Conservation (phyloP, 2,329 filamentous ascomycete genomes). For the Penicillium oxalicum region DNA sequence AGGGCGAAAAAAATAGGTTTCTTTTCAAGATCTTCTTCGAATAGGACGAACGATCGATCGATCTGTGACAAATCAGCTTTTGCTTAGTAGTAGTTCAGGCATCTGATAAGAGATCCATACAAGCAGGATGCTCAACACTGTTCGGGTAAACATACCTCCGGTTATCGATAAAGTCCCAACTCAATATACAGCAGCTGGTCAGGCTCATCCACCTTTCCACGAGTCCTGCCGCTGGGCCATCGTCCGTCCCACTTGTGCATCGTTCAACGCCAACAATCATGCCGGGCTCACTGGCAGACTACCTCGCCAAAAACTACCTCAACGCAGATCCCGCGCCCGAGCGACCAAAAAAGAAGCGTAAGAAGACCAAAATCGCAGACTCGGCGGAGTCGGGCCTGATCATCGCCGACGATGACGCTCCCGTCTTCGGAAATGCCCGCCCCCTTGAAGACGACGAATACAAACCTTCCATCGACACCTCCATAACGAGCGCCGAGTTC, state of each 20-base stretch:
- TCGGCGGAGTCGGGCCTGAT: conserved; percentile 38
- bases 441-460: conserved; percentile 34
- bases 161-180: conserved; percentile 14
- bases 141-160: conserved; percentile 22
- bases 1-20: too few species aligned
- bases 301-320: conserved; percentile 88
- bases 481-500: conserved; percentile 46
- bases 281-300: conserved; percentile 60
- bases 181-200: background rate
- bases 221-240: background rate
- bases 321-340: conserved; percentile 51
- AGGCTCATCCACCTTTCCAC: conserved; percentile 1
- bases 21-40: too few species aligned
- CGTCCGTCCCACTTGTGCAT: background rate
- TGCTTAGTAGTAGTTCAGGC: too few species aligned
- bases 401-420: conserved; percentile 40
- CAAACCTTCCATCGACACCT: conserved; percentile 26
- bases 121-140: conserved; percentile 5
- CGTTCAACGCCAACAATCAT: conserved; percentile 6
- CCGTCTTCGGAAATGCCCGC: conserved; percentile 29
- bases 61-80: too few species aligned
- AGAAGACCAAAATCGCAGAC: conserved; percentile 46
- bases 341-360: conserved; percentile 53
- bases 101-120: background rate
- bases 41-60: too few species aligned